Percentiles rank a stretch among this genome's conserved stretches.
Conservation (phyloP, 2,329 filamentous ascomycete genomes). For the Cryphonectria japonica region DNA sequence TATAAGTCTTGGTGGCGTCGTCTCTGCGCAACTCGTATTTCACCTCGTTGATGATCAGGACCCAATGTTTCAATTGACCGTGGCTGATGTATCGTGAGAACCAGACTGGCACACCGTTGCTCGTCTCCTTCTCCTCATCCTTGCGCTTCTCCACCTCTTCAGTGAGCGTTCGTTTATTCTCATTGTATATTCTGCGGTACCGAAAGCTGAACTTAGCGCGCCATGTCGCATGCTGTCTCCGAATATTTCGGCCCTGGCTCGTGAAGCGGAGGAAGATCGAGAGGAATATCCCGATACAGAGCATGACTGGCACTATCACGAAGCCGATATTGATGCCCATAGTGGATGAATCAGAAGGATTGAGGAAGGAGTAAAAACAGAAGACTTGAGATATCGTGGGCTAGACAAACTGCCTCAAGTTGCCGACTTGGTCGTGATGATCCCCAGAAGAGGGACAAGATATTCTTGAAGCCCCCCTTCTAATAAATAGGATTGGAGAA, state of each 20-base stretch:
- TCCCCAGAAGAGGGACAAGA: not conserved
- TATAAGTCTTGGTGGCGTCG: not conserved
- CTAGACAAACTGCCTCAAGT: not conserved
- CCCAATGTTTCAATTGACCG: not conserved
- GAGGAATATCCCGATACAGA: not conserved
- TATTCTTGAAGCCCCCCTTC: not conserved
- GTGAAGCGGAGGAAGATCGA: not conserved
- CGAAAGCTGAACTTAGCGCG: not conserved
- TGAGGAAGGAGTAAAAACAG: not conserved
- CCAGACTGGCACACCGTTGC: not conserved
- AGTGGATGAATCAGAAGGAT: not conserved
- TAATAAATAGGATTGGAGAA: not conserved
- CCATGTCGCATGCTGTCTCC: not conserved
- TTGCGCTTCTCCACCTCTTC: not conserved
- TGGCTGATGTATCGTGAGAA: not conserved
- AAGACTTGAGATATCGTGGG: not conserved
- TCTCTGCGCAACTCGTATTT: not conserved
- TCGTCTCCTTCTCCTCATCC: not conserved
- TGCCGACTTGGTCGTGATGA: not conserved
- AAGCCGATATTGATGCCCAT: not conserved
- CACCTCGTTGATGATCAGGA: not conserved
- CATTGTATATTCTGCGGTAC: not conserved
- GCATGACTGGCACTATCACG: not conserved
- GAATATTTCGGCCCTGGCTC: not conserved
- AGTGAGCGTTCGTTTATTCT: not conserved